These are phyloP conservation scores for Exidia glandulosa DNA, from an alignment of 768 basidiomycete genomes.

Conservation along the genomic window DNA sequence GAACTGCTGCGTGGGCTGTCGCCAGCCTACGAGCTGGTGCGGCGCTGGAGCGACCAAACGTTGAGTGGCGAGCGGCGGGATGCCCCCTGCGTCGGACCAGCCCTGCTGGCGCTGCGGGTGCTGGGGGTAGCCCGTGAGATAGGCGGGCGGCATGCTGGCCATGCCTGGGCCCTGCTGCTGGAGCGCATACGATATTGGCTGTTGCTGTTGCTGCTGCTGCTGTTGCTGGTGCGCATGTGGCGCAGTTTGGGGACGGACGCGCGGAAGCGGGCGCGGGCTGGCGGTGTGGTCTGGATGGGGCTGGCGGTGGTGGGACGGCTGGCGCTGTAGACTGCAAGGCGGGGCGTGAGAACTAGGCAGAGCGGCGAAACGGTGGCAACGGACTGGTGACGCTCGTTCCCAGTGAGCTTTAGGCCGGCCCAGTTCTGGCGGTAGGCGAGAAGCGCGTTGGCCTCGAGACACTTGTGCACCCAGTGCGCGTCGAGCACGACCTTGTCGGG, in stretches of 20 bases:
- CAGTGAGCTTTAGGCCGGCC: slow-evolving; percentile 74
- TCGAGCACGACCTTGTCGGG: slow-evolving; percentile 70
- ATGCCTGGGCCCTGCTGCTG: slow-evolving; percentile 30
- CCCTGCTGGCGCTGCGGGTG: no score
- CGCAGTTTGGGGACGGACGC: slow-evolving; percentile 32
- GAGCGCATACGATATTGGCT: background rate
- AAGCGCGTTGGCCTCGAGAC: slow-evolving; percentile 54
- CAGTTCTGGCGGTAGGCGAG: slow-evolving; percentile 69
- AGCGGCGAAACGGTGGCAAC: no score
- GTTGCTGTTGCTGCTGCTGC: slow-evolving; percentile 2
- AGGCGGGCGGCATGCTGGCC: slow-evolving; percentile 50
- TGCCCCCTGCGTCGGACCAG: no score
- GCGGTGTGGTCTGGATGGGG: slow-evolving; percentile 29
- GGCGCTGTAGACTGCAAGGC: slow-evolving; percentile 21
- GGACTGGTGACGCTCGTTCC: no score
- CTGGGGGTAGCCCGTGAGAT: no score
- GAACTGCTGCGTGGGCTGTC: background rate
- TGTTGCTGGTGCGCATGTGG: slow-evolving; percentile 23
- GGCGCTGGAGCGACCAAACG: no score
- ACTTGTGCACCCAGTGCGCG: slow-evolving; percentile 67
- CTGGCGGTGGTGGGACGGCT: slow-evolving; percentile 17
- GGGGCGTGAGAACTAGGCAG: no score
- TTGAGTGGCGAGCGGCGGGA: no score
- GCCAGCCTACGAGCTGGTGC: no score
- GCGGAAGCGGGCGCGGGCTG: slow-evolving; percentile 25